Percentiles rank a stretch among this genome's conserved stretches.
Conservation (phyloP, 352 stramenopile species). For the Pythium myriotylum region DNA sequence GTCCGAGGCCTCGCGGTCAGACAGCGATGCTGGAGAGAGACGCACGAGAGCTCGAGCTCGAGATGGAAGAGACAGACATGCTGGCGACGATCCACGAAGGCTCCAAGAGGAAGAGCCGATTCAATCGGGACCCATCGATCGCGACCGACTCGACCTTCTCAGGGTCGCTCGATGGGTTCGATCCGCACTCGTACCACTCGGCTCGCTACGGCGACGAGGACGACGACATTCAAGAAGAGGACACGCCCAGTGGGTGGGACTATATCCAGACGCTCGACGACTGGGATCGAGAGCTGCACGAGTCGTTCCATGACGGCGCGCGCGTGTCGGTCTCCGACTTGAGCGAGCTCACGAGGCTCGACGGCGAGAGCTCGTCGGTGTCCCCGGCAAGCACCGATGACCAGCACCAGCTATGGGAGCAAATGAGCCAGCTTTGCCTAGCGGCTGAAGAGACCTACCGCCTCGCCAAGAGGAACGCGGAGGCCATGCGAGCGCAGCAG, state of each 20-base stretch:
- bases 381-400: neutral
- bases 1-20: neutral
- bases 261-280: slow-evolving; percentile 28
- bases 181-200: slow-evolving; percentile 2
- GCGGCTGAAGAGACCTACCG: slow-evolving; percentile 28
- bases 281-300: slow-evolving; percentile 28
- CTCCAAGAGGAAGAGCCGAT: neutral
- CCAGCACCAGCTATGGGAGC: slow-evolving; percentile 28
- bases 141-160: slow-evolving; percentile 15
- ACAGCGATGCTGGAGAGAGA: slow-evolving; percentile 1
- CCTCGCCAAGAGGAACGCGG: slow-evolving; percentile 23
- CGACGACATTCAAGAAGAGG: neutral
- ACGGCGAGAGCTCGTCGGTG: neutral
- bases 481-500: slow-evolving; percentile 5
- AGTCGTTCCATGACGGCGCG: slow-evolving; percentile 18
- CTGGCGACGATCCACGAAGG: slow-evolving; percentile 1
- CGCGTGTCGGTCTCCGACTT: slow-evolving; percentile 13
- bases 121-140: slow-evolving; percentile 3
- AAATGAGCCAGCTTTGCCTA: slow-evolving; percentile 27
- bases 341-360: neutral
- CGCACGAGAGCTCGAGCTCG: too few relatives aligned
- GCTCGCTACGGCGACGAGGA: neutral
- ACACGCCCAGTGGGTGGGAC: neutral
- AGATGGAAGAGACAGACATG: neutral
- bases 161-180: slow-evolving; percentile 19